Evolutionary conservation across 2,329 filamentous ascomycete species (phyloP), one percentile per base, ranked within the genome.

Genomic region (Pyricularia sp.): DNA sequence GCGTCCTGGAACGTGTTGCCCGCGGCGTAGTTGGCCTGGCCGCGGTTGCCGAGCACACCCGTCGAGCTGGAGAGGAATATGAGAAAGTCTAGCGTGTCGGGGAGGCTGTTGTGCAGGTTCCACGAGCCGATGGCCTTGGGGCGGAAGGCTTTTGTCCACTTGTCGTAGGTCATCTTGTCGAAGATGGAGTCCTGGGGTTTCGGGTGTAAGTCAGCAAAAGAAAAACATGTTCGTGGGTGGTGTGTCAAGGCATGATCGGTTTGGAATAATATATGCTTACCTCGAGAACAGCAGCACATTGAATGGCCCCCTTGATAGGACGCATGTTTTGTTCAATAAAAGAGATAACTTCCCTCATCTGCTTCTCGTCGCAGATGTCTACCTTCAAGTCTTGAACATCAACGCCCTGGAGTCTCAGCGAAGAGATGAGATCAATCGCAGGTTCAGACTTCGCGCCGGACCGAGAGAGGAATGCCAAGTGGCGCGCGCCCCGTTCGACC

Each of bases 1-100:
- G 82, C 80, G 67, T 86, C 84, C 66, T 84, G 78, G 71, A 83
- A 85, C 65, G 77, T 77, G 72, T 86, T 86, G 5, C 83, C 85
- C 0, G 85, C 84, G 2, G 84, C 82, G 70, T 88, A 88, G 74
- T 86, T 87, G 17, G 84, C 81, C 70, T 88, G 86, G 0, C 85
- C 84, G 5, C 83, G 81, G 71, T 83, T 87, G 36, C 86, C 86
- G 66, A 87, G 84, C 10, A 88, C 78, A 42, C 84, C 84, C 0
- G 84, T 80, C 0, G 85, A 81, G 50, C 84, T 86, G 26, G 85
- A 84, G n/a, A 88, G 78, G 36, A 86, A 81, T 61, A 87, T 72
- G 72, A 86, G 85, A 73, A 82, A 79, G 68, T 79, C 74, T 70
- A 79, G 65, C 69, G 72, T 67, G 6, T 50, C 20, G 3, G 75